Conservation (phyloP, 108 stramenopile genomes). For the Pseudonitzschia delicatissima region DNA sequence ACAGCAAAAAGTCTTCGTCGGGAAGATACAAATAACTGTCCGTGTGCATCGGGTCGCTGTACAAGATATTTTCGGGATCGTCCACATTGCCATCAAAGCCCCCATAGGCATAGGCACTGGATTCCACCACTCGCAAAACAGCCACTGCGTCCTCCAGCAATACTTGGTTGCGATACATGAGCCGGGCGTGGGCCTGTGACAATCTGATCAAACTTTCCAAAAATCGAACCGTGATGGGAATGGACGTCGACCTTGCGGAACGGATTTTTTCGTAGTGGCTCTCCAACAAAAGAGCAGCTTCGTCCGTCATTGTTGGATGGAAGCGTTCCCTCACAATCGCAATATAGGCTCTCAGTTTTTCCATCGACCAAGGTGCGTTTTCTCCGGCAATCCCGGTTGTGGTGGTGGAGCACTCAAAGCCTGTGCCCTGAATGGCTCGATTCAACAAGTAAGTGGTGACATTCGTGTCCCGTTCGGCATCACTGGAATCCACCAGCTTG, state of each 20-base stretch:
- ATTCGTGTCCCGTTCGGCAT: slow-evolving; percentile 67
- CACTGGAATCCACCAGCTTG: slow-evolving; percentile 83
- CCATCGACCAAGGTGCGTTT: slow-evolving; percentile 72
- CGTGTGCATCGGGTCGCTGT: slow-evolving; percentile 53
- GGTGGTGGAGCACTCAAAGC: slow-evolving; percentile 26
- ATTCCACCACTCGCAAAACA: slow-evolving; percentile 83
- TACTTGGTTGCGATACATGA: slow-evolving; percentile 85
- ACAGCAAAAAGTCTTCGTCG: slow-evolving; percentile 45
- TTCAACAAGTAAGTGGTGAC: slow-evolving; percentile 88
- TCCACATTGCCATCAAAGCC: slow-evolving; percentile 43
- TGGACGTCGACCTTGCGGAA: slow-evolving; percentile 43
- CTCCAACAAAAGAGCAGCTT: slow-evolving; percentile 73
- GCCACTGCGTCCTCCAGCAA: slow-evolving; percentile 79
- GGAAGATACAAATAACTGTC: slow-evolving; percentile 23
- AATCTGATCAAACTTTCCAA: slow-evolving; percentile 92
- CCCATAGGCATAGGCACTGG: slow-evolving; percentile 54
- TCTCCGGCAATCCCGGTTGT: slow-evolving; percentile 18
- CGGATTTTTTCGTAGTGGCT: slow-evolving; percentile 78
- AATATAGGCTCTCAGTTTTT: slow-evolving; percentile 89
- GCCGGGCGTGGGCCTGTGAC: slow-evolving; percentile 93
- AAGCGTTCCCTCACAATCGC: slow-evolving; percentile 78
- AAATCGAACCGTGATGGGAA: slow-evolving; percentile 88
- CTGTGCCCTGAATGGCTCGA: slow-evolving; percentile 70
- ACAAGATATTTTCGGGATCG: slow-evolving; percentile 37
- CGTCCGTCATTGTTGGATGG: slow-evolving; percentile 66